Evolutionary conservation across 352 stramenopile genomes (phyloP).

Genomic region (Pythium rishiriense): DNA sequence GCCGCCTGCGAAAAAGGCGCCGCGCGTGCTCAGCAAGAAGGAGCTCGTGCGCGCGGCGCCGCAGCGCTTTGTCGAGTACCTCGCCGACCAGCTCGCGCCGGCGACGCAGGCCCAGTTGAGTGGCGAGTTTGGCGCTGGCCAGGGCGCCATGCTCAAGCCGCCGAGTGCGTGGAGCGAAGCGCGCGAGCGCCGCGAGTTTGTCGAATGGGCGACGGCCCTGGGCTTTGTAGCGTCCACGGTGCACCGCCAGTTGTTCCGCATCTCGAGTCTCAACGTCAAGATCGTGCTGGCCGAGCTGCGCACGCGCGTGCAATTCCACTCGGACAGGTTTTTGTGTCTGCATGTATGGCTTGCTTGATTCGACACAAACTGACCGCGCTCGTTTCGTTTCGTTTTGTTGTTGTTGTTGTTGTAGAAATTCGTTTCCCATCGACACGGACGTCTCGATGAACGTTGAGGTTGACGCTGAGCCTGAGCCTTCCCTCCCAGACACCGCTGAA

Average conservation of each 20-base stretch:
- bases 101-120: constrained; percentile 47
- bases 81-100: constrained; percentile 50
- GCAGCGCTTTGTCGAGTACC: constrained; percentile 53
- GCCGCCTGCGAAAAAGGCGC: not conserved
- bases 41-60: constrained; percentile 48
- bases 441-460: constrained; percentile 15
- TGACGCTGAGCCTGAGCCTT: constrained; percentile 5
- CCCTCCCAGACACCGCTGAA: not conserved
- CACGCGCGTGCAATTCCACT: constrained; percentile 20
- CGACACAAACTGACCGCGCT: too few species aligned
- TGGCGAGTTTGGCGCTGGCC: constrained; percentile 50
- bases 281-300: constrained; percentile 56
- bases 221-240: constrained; percentile 48
- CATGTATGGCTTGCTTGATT: too few species aligned
- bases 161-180: constrained; percentile 37
- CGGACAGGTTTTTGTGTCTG: constrained; percentile 18
- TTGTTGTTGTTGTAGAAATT: not conserved
- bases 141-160: constrained; percentile 58
- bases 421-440: constrained; percentile 8
- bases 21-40: constrained; percentile 35
- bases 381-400: not conserved
- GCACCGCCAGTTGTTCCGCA: constrained; percentile 41
- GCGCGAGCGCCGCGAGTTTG: constrained; percentile 34
- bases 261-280: constrained; percentile 61
- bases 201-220: constrained; percentile 46